Base-by-base conservation (phyloP, 129 eudicot species). In the Flaveria bidentis region DNA sequence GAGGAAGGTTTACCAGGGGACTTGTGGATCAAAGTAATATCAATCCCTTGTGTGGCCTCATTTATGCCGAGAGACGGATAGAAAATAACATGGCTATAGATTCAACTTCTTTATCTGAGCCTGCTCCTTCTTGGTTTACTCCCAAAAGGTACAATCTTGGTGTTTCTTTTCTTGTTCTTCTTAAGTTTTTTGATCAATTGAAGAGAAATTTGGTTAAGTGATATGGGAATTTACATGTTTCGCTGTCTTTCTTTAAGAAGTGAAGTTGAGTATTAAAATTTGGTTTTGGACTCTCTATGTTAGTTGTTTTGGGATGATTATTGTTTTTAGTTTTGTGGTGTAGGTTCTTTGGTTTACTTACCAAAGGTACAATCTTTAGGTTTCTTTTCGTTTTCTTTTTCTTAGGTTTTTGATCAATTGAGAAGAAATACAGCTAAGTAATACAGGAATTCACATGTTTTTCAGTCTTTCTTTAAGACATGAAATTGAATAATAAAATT, bases 81-180 rank as follows among this genome's bases (percentile, higher is more conserved):
- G 46, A 61, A 10, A 61, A 44, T n/a, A 67, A 73, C 45, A 84
- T 79, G 90, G 79, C 87, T 10, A 77, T 42, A 22, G 68, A 79
- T 79, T 73, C 68, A 72, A 23, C 80, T 69, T 10, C 83, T 14
- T 62, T 70, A 53, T 64, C 86, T 3, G 82, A 78, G 62, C 76
- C 93, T 47, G 76, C 82, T 10, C 97, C 97, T 68, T 90, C 98
- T 44, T 93, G 98, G 98, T 93, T 93, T 68, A 88, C 97, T 56
- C 97, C 98, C 2, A 87, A 87, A 86, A 90, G 96, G 97, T 93
- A 65, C 22, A 2, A 7, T 64, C 71, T 85, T 69, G 7, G 15
- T 58, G 23, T 60, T 49, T 58, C 50, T 63, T 82, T 2, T 25
- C n/a, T 17, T 22, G 36, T 57, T 51, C 28, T 53, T 65, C 52